Evolutionary conservation across 1,139 yeast species (phyloP).

Genomic region (Williopsis jadinii): DNA sequence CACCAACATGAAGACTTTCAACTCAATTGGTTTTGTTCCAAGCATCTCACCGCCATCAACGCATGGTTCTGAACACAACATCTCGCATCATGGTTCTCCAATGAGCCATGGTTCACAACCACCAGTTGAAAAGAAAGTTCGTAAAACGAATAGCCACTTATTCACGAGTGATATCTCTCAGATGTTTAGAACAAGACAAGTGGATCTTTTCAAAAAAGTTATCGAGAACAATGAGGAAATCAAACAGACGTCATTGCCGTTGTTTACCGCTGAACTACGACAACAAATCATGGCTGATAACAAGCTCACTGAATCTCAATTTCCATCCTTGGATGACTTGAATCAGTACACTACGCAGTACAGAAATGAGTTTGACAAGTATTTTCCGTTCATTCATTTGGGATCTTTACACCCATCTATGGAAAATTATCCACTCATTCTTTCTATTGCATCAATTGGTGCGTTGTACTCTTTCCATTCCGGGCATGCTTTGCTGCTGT

Average conservation of each 20-base stretch:
- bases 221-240: conserved; percentile 17
- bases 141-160: neutral
- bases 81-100: conserved; percentile 3
- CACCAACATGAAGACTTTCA: conserved; percentile 30
- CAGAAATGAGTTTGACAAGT: conserved; percentile 68
- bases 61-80: neutral
- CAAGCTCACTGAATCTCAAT: conserved; percentile 44
- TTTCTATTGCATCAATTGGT: conserved; percentile 84
- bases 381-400: conserved; percentile 78
- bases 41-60: conserved; percentile 19
- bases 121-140: neutral
- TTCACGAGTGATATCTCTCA: conserved; percentile 36
- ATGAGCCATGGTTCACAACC: conserved; percentile 1
- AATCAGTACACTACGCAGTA: conserved; percentile 67
- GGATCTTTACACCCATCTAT: conserved; percentile 54
- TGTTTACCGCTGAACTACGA: conserved; percentile 46
- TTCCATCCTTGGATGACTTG: conserved; percentile 69
- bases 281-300: conserved; percentile 45
- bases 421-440: conserved; percentile 66
- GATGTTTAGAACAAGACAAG: conserved; percentile 52
- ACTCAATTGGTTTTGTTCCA: conserved; percentile 54
- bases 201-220: conserved; percentile 46
- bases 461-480: conserved; percentile 83
- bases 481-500: conserved; percentile 64
- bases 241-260: conserved; percentile 5